These are phyloP conservation scores for Lepidopterella palustris DNA, from an alignment of 495 filamentous ascomycete species.

Conservation along the genomic window DNA sequence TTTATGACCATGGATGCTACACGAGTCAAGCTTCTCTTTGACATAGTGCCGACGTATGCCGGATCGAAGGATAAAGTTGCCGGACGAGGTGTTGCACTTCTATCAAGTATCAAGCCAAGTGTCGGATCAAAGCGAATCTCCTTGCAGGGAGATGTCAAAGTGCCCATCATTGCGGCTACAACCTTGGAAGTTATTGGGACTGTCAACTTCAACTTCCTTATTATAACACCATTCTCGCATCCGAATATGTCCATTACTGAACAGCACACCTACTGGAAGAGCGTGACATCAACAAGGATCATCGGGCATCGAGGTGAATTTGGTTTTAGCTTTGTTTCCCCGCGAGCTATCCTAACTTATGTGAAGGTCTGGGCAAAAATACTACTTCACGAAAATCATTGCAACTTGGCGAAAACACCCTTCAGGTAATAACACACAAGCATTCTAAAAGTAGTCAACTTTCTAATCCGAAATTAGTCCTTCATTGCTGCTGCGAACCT, in stretches of 20 bases:
- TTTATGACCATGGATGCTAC: constrained; percentile 72
- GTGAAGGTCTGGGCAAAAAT: constrained; percentile 75
- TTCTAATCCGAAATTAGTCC: constrained; percentile 45
- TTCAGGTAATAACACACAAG: background rate
- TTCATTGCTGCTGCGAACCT: constrained; percentile 95
- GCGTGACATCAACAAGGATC: constrained; percentile 71
- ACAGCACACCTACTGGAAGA: constrained; percentile 93
- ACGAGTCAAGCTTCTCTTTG: constrained; percentile 86
- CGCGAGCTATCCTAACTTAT: background rate
- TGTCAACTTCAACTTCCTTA: constrained; percentile 92
- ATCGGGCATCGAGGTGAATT: constrained; percentile 72
- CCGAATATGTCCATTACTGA: constrained; percentile 87
- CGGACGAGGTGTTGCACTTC: constrained; percentile 84
- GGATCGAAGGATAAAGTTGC: constrained; percentile 79
- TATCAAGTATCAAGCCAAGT: constrained; percentile 74
- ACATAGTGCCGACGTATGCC: constrained; percentile 94
- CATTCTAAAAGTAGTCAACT: background rate
- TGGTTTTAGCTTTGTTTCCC: background rate
- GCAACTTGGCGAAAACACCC: constrained; percentile 91
- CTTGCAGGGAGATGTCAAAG: constrained; percentile 84
- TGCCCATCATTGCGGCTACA: constrained; percentile 76
- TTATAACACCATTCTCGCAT: constrained; percentile 91
- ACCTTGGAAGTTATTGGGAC: constrained; percentile 86
- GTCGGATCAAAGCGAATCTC: constrained; percentile 77
- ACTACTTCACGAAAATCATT: constrained; percentile 69